Base-by-base conservation (phyloP, 2,329 filamentous ascomycete genomes). In the Truncatella angustata region DNA sequence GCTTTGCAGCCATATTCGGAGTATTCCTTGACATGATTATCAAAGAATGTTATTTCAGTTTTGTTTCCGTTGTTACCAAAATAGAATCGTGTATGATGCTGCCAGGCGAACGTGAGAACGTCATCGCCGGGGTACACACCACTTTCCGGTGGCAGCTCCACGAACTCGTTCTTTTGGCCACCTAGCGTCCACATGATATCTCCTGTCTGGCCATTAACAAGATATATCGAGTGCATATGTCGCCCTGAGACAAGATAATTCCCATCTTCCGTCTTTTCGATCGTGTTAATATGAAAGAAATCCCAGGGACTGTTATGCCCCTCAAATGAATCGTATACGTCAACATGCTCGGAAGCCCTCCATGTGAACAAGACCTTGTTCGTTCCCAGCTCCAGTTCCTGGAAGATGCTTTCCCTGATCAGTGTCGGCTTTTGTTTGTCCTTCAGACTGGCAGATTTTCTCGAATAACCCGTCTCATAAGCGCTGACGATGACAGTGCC, bases 221-320 rank as follows among this genome's bases (percentile, higher is more conserved):
- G 39, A 36, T 51, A 52, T 44, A 58, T 50, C 37, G 49, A 37
- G 45, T 51, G 47, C 48, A 51, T 52, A 40, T 58, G 54, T 10
- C 56, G 43, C 20, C 39, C 40, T 12, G 48, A 56, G 39, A 58
- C 30, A 14, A 58, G 56, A 40, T 56, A 58, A 52, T 58, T 52
- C 2, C 56, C 56, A 10, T 32, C 50, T 18, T 16, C 20, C 21
- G 47, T 54, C 54, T 56, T 44, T 11, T 35, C 20, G 4, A 56
- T 51, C 24, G 47, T 54, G 51, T 56, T 56, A 10, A 56, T 49
- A 34, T 56, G 54, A 34, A 54, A 54, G 28, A 40, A 54, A 35
- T 56, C 54, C 54, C 54, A 54, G 16, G 39, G 32, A 14, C 21
- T 32, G 9, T 34, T 30, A 20, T 51, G 26, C 6, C 21, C 21